These are phyloP conservation scores for Ceratocystis cubensis DNA, from an alignment of 2,329 filamentous ascomycete genomes.

Conservation along the genomic window DNA sequence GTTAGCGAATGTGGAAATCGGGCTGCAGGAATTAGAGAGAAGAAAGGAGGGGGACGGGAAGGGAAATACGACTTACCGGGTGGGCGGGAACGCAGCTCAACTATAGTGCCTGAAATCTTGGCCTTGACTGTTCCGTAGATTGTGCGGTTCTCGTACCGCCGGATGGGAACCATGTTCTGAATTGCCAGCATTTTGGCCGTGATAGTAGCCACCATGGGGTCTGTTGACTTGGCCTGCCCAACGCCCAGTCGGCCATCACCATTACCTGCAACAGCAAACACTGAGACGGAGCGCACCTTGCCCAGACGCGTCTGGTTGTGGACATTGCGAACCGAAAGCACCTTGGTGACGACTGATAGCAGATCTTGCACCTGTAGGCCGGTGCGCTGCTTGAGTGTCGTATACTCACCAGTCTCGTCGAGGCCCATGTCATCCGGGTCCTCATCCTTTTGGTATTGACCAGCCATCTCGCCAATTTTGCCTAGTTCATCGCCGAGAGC, in stretches of 20 bases:
- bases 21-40: conserved; percentile 1
- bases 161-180: conserved; percentile 83
- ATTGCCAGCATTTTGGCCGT: conserved; percentile 75
- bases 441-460: conserved; percentile 36
- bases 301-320: conserved; percentile 92
- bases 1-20: neutral
- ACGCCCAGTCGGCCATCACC: conserved; percentile 73
- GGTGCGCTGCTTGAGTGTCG: conserved; percentile 42
- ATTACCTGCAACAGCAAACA: conserved; percentile 75
- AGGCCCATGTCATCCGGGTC: conserved; percentile 40
- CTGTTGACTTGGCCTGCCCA: conserved; percentile 78
- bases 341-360: conserved; percentile 50
- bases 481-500: conserved; percentile 34
- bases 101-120: conserved; percentile 79
- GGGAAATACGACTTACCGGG: conserved; percentile 54
- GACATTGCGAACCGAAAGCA: conserved; percentile 60
- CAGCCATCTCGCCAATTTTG: conserved; percentile 41
- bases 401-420: conserved; percentile 40
- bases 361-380: conserved; percentile 43
- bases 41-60: neutral
- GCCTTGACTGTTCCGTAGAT: conserved; percentile 73
- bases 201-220: conserved; percentile 50
- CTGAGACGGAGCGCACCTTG: conserved; percentile 69
- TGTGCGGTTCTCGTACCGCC: conserved; percentile 80
- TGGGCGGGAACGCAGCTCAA: conserved; percentile 69